Evolutionary conservation across 1,284 basidiomycete species (phyloP).

Genomic region (Rhodofomes roseus): DNA sequence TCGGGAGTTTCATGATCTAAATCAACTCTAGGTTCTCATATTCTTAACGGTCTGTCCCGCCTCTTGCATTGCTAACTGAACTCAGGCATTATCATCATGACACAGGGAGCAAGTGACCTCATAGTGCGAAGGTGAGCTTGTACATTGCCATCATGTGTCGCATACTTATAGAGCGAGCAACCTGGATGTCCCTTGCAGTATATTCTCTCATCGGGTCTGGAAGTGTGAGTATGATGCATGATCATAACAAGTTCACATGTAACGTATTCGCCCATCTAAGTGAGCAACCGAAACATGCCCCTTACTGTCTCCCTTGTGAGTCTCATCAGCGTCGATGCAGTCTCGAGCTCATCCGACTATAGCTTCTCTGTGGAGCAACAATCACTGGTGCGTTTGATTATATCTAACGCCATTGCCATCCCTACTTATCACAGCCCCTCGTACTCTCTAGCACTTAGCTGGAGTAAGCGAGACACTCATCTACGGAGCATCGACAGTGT

Average conservation of each 20-base stretch:
- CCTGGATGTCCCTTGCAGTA: constrained; percentile 8
- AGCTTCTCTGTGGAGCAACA: too few species aligned
- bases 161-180: background rate
- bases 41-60: background rate
- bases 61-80: too few species aligned
- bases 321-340: background rate
- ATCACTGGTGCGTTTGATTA: background rate
- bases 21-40: background rate
- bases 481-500: too few species aligned
- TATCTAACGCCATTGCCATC: background rate
- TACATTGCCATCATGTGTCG: background rate
- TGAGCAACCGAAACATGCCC: background rate
- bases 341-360: too few species aligned
- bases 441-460: background rate
- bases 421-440: too few species aligned
- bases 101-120: background rate
- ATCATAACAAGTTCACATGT: too few species aligned
- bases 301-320: too few species aligned
- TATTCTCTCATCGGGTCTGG: background rate
- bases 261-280: background rate
- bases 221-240: background rate
- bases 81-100: background rate
- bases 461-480: background rate
- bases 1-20: too few species aligned
- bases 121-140: background rate